Base-by-base conservation (phyloP, 495 filamentous ascomycete genomes). In the Xylaria palmicola region DNA sequence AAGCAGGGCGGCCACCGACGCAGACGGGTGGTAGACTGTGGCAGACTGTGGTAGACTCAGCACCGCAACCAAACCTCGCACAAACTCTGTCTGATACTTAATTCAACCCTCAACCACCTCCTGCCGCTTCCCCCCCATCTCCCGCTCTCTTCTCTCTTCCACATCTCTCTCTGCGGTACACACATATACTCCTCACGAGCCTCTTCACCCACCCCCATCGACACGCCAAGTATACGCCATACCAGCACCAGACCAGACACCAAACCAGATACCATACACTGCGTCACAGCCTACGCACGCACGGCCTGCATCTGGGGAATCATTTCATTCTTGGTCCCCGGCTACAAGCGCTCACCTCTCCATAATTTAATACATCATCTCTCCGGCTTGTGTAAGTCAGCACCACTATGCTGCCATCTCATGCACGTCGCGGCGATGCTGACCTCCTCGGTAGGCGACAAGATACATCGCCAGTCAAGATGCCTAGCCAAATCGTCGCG, bases 401-500 rank as follows among this genome's bases (percentile, higher is more conserved):
- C 40, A 8, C 27, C 6, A 17, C 51, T 13, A 22, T n/a, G 8
- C 26, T 20, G n/a, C 24, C 17, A 40, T 8, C 17, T 44, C 19
- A 5, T 7, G 17, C 19, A 24, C 29, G 5, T 13, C 3, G 0
- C 12, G 1, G 15, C 24, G 32, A 50, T 27, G 1, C 45, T 58
- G 26, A 34, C 13, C 26, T 24, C 54, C 54, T 29, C 26, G 30
- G 22, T 36, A 52, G 47, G 24, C 27, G 13, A 52, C 39, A n/a
- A n/a, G n/a, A 41, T 34, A 59, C 36, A 52, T 4, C 30, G n/a
- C n/a, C n/a, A 49, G 39, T 62, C 72, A 77, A 70, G 49, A 81
- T 81, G 78, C 72, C 78, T 68, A 63, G 69, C 54, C 77, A 79
- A 65, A 71, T 80, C 57, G 72, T 70, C 49, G 71, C 77, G 24